Percentiles rank a stretch among this genome's conserved stretches.
Evolutionary conservation across 2,329 filamentous ascomycete genomes (phyloP).

Genomic region (Cladophialophora psammophila): DNA sequence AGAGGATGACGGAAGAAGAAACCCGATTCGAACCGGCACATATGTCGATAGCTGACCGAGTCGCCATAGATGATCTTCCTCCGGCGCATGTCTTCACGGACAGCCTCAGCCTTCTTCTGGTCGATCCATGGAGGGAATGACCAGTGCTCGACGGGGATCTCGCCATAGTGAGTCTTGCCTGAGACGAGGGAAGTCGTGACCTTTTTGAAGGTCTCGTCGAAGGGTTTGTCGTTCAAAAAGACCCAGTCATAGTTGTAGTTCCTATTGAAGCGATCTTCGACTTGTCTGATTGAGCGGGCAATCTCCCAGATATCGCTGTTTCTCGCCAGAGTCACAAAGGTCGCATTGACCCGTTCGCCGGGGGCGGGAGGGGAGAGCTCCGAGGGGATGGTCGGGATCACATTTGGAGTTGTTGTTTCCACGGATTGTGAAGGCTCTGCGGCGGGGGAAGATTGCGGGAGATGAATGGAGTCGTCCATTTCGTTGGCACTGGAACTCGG

Average conservation of each 20-base stretch:
- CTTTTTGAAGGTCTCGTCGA: conserved; percentile 92
- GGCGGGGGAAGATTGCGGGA: conserved; percentile 27
- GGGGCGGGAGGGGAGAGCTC: conserved; percentile 57
- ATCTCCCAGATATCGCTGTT: conserved; percentile 98
- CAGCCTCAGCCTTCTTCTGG: conserved; percentile 87
- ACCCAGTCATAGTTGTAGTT: conserved; percentile 99
- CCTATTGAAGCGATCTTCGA: conserved; percentile 97
- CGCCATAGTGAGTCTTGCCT: conserved; percentile 87
- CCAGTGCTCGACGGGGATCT: conserved; percentile 93
- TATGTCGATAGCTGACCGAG: conserved; percentile 95
- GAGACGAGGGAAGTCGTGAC: conserved; percentile 89
- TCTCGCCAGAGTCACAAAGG: conserved; percentile 92
- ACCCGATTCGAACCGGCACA: conserved; percentile 98
- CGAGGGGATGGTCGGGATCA: conserved; percentile 18
- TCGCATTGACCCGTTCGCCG: conserved; percentile 89
- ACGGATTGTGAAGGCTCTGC: conserved; percentile 42
- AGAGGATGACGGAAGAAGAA: conserved; percentile 98
- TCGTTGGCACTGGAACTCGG: conserved; percentile 5
- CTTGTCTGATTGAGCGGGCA: conserved; percentile 89
- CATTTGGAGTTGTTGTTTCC: conserved; percentile 31
- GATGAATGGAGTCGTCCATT: conserved; percentile 7
- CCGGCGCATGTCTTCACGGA: conserved; percentile 91
- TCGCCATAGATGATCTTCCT: conserved; percentile 98
- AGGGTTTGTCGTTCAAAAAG: conserved; percentile 95
- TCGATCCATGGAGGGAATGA: conserved; percentile 97